Conservation (phyloP, 1,284 basidiomycete species). For the Microbotryum silenes-acaulis region DNA sequence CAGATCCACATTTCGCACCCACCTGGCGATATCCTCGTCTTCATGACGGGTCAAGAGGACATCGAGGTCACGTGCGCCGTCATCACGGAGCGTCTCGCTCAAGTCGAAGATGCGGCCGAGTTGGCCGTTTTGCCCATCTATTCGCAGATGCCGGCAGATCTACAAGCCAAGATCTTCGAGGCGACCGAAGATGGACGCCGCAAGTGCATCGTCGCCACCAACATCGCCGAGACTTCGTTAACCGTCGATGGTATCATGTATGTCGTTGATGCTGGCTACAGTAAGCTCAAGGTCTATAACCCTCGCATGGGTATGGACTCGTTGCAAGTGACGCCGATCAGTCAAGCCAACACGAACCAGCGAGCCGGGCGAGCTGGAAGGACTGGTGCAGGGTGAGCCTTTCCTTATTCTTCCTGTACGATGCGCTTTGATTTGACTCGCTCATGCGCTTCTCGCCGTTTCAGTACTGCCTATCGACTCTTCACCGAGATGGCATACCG, state of each 20-base stretch:
- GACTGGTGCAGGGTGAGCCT: slow-evolving; percentile 76
- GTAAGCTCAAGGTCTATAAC: slow-evolving; percentile 97
- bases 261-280: slow-evolving; percentile 93
- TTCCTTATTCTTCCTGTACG: not conserved
- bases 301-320: slow-evolving; percentile 99
- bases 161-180: slow-evolving; percentile 97
- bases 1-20: slow-evolving; percentile 91
- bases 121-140: slow-evolving; percentile 92
- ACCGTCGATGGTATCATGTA: slow-evolving; percentile 97
- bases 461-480: slow-evolving; percentile 87
- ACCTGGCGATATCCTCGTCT: slow-evolving; percentile 92
- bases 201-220: slow-evolving; percentile 96
- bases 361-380: slow-evolving; percentile 91
- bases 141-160: slow-evolving; percentile 98
- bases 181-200: slow-evolving; percentile 87
- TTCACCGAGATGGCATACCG: slow-evolving; percentile 94
- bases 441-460: not conserved
- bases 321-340: slow-evolving; percentile 95
- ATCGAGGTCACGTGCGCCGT: slow-evolving; percentile 82
- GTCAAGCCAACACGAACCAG: slow-evolving; percentile 94
- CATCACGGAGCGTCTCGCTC: slow-evolving; percentile 78
- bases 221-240: slow-evolving; percentile 96
- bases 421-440: not conserved
- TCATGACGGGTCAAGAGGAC: slow-evolving; percentile 99
- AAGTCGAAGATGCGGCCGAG: slow-evolving; percentile 79